Percentiles rank a stretch among this genome's conserved stretches.
Conservation (phyloP, 176 grass and related monocot species). For the Avena insularis region DNA sequence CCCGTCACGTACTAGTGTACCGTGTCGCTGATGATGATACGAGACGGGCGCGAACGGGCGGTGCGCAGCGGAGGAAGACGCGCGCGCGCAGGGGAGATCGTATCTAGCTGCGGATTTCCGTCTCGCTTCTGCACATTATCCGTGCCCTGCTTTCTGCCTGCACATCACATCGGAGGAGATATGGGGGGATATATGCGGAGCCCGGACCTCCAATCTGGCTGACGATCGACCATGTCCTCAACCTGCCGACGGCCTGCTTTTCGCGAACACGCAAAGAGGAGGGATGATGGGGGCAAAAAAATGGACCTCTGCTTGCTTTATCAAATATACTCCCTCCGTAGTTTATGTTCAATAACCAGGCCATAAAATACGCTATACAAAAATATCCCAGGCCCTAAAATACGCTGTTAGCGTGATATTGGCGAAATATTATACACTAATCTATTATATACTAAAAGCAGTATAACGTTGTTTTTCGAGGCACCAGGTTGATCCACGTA, state of each 20-base stretch:
- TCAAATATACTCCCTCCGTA: no score
- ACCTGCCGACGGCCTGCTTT: conserved; percentile 28
- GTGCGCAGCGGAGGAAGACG: conserved; percentile 1
- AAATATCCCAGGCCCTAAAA: no score
- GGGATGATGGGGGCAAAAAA: no score
- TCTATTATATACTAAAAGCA: no score
- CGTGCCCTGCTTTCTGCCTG: conserved; percentile 45
- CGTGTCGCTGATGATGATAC: conserved; percentile 16
- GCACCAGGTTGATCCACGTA: no score
- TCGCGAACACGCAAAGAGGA: no score
- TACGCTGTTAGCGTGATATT: no score
- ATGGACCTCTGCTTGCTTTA: no score
- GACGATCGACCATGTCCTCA: neutral
- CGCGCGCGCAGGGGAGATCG: neutral
- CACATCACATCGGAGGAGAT: conserved; percentile 37
- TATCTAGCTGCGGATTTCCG: neutral
- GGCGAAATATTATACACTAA: no score
- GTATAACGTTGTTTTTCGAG: no score
- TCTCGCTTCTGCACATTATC: neutral
- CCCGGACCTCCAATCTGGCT: conserved; percentile 32
- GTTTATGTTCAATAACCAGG: no score
- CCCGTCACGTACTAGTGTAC: neutral
- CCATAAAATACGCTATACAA: no score
- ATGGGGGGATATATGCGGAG: conserved; percentile 47
- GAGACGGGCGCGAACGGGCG: conserved; percentile 42